phyloP scores from a whole-genome alignment of 2,329 filamentous ascomycete genomes.

The Trichoderma sp. region DNA sequence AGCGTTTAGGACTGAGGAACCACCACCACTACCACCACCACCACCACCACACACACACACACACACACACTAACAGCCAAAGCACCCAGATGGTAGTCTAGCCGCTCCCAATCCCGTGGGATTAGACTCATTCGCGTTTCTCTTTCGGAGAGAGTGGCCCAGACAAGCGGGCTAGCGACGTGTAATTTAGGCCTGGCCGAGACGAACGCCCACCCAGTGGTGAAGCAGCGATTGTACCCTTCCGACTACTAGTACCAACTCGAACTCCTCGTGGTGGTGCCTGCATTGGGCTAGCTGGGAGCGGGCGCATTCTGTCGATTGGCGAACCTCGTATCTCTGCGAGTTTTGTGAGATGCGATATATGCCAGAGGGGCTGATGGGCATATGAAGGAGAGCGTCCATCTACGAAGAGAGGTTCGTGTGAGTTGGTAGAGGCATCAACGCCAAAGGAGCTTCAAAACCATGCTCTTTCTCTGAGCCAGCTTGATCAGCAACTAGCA shows the following conservation, averaged over 20 bases:
- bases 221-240: neutral
- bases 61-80: neutral
- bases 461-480: neutral
- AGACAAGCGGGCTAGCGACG: neutral
- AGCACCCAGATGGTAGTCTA: neutral
- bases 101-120: neutral
- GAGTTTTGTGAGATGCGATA: neutral
- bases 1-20: slow-evolving; percentile 10
- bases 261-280: slow-evolving; percentile 20
- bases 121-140: neutral
- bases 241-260: neutral
- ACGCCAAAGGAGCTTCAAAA: neutral
- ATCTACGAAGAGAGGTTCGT: neutral
- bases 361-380: neutral
- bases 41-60: neutral
- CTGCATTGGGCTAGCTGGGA: slow-evolving; percentile 20
- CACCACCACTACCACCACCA: neutral
- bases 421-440: neutral
- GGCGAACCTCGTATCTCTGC: neutral
- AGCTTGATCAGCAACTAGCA: neutral
- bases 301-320: neutral
- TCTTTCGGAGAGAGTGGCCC: neutral
- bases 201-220: slow-evolving; percentile 1
- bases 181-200: neutral
- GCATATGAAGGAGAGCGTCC: neutral